These are phyloP conservation scores for Mucor circinelloides DNA, from an alignment of 371 early-diverging fungal genomes.

Conservation along the genomic window DNA sequence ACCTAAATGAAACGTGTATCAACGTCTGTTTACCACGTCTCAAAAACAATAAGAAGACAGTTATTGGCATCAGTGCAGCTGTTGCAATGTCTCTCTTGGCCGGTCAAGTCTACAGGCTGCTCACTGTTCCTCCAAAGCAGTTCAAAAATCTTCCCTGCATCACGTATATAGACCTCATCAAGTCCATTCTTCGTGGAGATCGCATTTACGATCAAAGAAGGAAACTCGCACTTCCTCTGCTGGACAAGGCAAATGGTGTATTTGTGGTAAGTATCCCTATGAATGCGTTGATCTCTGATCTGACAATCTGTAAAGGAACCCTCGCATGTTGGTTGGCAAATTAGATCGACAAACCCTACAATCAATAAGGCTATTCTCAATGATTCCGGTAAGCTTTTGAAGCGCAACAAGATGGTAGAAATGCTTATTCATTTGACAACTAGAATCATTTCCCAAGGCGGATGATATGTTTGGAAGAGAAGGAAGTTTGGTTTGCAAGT, in stretches of 20 bases:
- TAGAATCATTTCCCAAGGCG: conserved; percentile 13
- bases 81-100: neutral
- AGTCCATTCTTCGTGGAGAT: neutral
- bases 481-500: neutral
- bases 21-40: neutral
- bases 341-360: conserved; percentile 6
- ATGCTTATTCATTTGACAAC: neutral
- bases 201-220: neutral
- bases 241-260: conserved; percentile 12
- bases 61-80: conserved; percentile 5
- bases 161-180: conserved; percentile 5
- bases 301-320: conserved; percentile 1
- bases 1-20: neutral
- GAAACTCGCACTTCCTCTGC: neutral
- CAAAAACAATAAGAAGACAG: conserved; percentile 1
- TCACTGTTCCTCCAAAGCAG: conserved; percentile 5
- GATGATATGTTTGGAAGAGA: neutral
- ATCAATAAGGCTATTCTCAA: conserved; percentile 7
- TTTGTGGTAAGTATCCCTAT: conserved; percentile 10
- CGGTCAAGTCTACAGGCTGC: neutral
- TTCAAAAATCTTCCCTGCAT: conserved; percentile 6
- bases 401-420: neutral
- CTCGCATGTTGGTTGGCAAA: conserved; percentile 10
- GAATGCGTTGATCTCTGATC: neutral
- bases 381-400: conserved; percentile 2